Evolutionary conservation across 2,329 filamentous ascomycete species (phyloP).

Genomic region (Xylaria hypoxylon): DNA sequence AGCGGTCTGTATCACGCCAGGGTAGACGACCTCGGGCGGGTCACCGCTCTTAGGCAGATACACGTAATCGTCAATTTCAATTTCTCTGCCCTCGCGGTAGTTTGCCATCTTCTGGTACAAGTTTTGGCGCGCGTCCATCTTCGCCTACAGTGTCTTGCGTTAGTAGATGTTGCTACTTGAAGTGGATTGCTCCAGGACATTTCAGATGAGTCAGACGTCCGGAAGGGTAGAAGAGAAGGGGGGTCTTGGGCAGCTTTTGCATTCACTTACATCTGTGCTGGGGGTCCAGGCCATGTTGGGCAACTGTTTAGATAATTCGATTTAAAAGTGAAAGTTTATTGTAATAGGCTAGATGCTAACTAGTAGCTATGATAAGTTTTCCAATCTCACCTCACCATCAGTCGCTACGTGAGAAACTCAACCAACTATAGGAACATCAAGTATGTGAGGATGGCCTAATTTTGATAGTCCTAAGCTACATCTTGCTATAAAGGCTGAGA

Average conservation of each 20-base stretch:
- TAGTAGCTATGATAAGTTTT: background rate
- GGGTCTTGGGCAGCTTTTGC: background rate
- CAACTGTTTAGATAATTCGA: too few species aligned
- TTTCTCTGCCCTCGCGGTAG: too few species aligned
- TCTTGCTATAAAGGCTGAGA: background rate
- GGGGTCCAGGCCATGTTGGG: background rate
- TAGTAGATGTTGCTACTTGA: background rate
- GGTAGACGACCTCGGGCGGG: background rate
- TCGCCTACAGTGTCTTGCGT: background rate
- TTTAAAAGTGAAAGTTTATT: background rate
- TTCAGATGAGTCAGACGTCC: background rate
- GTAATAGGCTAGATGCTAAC: background rate
- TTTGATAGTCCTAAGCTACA: background rate
- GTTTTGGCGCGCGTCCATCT: too few species aligned
- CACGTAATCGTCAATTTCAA: too few species aligned
- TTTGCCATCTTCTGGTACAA: too few species aligned
- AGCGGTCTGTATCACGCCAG: too few species aligned
- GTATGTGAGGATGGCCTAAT: background rate
- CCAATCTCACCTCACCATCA: background rate
- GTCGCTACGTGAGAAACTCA: background rate
- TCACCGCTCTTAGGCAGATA: too few species aligned
- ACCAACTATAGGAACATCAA: background rate
- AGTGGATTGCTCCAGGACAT: background rate
- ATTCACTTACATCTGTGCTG: background rate
- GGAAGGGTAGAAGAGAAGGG: background rate